These are phyloP conservation scores for Cryptococcus sp. DNA, from an alignment of 1,284 basidiomycete genomes.

Conservation along the genomic window DNA sequence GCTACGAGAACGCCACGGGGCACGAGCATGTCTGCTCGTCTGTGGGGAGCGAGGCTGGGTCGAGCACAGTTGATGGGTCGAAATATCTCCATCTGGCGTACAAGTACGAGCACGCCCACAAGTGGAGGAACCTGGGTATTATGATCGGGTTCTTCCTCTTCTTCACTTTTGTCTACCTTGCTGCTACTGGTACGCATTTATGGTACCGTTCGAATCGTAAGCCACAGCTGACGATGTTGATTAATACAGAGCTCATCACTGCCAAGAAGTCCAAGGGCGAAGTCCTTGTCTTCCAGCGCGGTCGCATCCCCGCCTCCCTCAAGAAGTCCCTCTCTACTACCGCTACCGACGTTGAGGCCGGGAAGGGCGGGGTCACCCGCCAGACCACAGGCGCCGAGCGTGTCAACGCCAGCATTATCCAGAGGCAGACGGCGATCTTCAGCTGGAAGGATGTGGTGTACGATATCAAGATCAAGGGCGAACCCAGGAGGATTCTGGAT, in stretches of 20 bases:
- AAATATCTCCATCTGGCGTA: slow-evolving; percentile 61
- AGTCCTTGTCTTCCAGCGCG: slow-evolving; percentile 53
- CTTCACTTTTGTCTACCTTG: slow-evolving; percentile 55
- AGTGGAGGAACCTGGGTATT: slow-evolving; percentile 67
- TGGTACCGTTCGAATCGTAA: neutral
- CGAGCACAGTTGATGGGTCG: slow-evolving; percentile 51
- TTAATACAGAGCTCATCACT: slow-evolving; percentile 49
- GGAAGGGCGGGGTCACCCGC: neutral
- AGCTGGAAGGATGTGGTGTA: slow-evolving; percentile 56
- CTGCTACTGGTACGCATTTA: slow-evolving; percentile 54
- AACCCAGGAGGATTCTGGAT: slow-evolving; percentile 64
- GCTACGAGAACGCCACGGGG: slow-evolving; percentile 38
- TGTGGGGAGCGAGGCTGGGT: slow-evolving; percentile 50
- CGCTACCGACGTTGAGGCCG: slow-evolving; percentile 14
- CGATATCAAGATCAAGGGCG: slow-evolving; percentile 59
- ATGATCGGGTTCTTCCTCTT: slow-evolving; percentile 56
- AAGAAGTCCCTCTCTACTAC: slow-evolving; percentile 11
- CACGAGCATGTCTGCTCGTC: slow-evolving; percentile 49
- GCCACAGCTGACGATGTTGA: slow-evolving; percentile 2
- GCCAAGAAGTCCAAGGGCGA: slow-evolving; percentile 55
- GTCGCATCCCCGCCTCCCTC: slow-evolving; percentile 44
- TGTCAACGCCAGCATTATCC: slow-evolving; percentile 37
- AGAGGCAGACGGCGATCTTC: slow-evolving; percentile 51
- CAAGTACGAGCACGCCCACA: slow-evolving; percentile 59
- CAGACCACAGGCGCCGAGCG: slow-evolving; percentile 10